phyloP scores from a whole-genome alignment of 306 rosid genomes.

The cucumber (Cucumis sativus) region Cucumber_9930_V3 NC_026657.2:20376501-20377000 shows the following conservation, averaged over 20 bases:
- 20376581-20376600: constrained; percentile 15
- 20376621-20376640: constrained; percentile 5
- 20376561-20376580: constrained; percentile 9
- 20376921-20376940: not conserved
- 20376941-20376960: not conserved
- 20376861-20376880: not conserved
- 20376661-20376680: not conserved
- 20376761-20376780: constrained; percentile 2
- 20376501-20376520: constrained; percentile 31
- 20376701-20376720: constrained; percentile 17
- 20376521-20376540: constrained; percentile 15
- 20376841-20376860: not conserved
- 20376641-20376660: constrained; percentile 6
- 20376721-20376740: constrained; percentile 35
- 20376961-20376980: constrained; percentile 42
- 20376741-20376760: not conserved
- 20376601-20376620: constrained; percentile 6
- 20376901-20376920: not conserved
- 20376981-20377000: constrained; percentile 10
- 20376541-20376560: constrained; percentile 8
- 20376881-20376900: not conserved
- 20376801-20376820: not conserved
- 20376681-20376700: constrained; percentile 14
- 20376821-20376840: not conserved
- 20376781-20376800: not conserved